Evolutionary conservation across 768 basidiomycete species (phyloP), one percentile per base, ranked within the genome.

Genomic region (Suillus hirtellus): DNA sequence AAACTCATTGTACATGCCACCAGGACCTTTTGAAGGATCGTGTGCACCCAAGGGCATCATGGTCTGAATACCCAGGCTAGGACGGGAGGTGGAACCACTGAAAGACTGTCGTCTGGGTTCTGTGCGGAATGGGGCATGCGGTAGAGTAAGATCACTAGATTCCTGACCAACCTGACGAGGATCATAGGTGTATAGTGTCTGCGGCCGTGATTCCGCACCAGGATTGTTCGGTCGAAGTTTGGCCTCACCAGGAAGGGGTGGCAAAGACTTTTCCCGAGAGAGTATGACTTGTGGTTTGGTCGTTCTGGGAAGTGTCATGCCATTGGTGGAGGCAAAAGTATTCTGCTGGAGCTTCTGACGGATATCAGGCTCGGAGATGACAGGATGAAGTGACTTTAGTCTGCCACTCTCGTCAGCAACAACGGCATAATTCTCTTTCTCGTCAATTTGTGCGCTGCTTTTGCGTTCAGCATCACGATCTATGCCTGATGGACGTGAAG

Each of bases 101-200:
- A 93, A 93, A 2, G 92, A 94, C 72, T 93, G 92, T 50, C 92
- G 81, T 64, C 92, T 81, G 43, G 68, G 66, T 61, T 91, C 90
- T 19, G 69, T 77, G 49, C 83, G 83, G 81, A 91, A 92, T 3
- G 88, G 82, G 3, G 86, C 83, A 58, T 85, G 82, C 3, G 89
- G 88, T 37, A 86, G 86, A 9, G 81, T 67, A 68, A 89, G 86
- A 63, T 84, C 84, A 52, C 82, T 78, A 0, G 76, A 71, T 15
- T 70, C 72, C 38, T 70, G 69, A 10, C 80, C 80, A n/a, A 80
- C 78, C 52, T 81, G 82, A 42, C 81, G 83, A 64, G 84, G 79
- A 69, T 89, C 86, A 65, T 83, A 84, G 0, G 84, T 80, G 65
- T 86, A 89, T 61, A 90, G 77, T 2, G 90, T 92, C 61, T 84